Evolutionary conservation across 441 rosid species (phyloP).

Genomic region (Theobroma grandiflorum): DNA sequence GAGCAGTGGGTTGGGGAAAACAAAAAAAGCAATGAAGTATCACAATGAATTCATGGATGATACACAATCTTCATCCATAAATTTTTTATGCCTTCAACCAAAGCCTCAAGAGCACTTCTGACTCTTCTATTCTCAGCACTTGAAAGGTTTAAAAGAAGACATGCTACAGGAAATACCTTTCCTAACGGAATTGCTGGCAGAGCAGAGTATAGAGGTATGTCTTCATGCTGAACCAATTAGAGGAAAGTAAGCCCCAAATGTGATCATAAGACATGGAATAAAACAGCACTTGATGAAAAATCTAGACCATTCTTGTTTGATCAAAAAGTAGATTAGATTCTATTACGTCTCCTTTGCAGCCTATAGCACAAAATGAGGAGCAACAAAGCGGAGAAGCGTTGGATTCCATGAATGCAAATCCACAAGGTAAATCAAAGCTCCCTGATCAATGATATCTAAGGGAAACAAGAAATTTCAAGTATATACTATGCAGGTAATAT

Average conservation of each 20-base stretch:
- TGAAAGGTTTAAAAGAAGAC: constrained; percentile 54
- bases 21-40: constrained; percentile 9
- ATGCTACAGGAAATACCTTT: constrained; percentile 56
- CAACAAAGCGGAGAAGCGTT: constrained; percentile 35
- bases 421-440: constrained; percentile 45
- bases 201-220: constrained; percentile 54
- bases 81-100: neutral
- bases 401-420: constrained; percentile 34
- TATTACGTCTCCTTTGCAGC: constrained; percentile 39
- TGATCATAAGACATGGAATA: neutral
- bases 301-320: neutral
- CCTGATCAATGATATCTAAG: neutral
- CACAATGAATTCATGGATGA: neutral
- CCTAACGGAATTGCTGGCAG: constrained; percentile 48
- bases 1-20: constrained; percentile 7
- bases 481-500: neutral
- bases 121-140: constrained; percentile 42
- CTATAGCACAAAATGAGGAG: constrained; percentile 39
- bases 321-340: constrained; percentile 4
- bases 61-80: constrained; percentile 5
- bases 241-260: constrained; percentile 1
- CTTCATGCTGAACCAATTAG: constrained; percentile 23
- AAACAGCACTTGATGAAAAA: neutral
- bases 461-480: neutral
- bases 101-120: constrained; percentile 7